Percentiles rank a stretch among this genome's conserved stretches.
Conservation (phyloP, 345 rosid genomes). For the Euphorbia peplus region DNA sequence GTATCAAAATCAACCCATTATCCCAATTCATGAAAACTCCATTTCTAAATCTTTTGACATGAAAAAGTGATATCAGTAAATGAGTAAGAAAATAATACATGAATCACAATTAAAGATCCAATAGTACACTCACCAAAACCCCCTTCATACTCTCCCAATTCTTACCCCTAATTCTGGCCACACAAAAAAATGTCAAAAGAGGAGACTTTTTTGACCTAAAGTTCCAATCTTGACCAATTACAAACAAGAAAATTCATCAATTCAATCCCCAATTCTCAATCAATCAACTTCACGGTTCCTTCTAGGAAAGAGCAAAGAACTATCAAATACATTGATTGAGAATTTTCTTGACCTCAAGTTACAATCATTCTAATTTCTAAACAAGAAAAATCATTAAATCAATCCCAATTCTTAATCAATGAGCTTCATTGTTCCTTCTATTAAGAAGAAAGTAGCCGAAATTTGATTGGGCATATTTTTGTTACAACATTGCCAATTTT, state of each 20-base stretch:
- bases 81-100: neutral
- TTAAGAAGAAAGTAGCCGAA: neutral
- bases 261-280: too few species aligned
- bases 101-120: neutral
- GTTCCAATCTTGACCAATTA: too few species aligned
- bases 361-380: too few species aligned
- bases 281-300: too few species aligned
- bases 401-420: too few species aligned
- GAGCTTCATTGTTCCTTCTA: too few species aligned
- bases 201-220: too few species aligned
- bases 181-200: neutral
- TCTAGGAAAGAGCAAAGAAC: too few species aligned
- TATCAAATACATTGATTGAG: too few species aligned
- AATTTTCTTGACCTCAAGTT: too few species aligned
- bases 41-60: neutral
- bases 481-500: neutral
- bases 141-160: constrained; percentile 16
- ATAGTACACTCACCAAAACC: constrained; percentile 3
- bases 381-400: too few species aligned
- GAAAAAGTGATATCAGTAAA: neutral
- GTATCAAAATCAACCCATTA: neutral
- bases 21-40: neutral
- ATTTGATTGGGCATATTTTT: neutral
- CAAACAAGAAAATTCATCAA: too few species aligned
- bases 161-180: neutral